Percentiles rank a stretch among this genome's conserved stretches.
Conservation (phyloP, 2,329 filamentous ascomycete genomes). For the Pseudocercospora ulei region DNA sequence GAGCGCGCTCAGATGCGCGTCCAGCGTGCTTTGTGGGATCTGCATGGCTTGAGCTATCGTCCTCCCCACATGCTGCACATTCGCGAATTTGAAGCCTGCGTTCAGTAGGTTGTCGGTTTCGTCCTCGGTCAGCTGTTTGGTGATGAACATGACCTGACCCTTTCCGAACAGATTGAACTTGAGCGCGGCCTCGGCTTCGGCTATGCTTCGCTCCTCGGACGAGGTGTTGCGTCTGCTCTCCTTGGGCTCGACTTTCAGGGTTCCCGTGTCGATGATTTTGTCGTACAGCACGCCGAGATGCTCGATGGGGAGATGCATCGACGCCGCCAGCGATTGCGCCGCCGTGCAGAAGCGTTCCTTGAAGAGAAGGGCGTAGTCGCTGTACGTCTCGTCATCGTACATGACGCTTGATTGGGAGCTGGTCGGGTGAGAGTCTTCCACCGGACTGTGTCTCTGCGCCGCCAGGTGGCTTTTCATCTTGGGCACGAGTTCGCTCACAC, state of each 20-base stretch:
- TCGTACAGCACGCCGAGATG: conserved; percentile 34
- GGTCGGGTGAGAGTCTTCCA: conserved; percentile 27
- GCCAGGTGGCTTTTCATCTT: conserved; percentile 65
- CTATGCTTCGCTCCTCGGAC: conserved; percentile 13
- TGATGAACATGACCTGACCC: conserved; percentile 72
- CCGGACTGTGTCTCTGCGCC: conserved; percentile 33
- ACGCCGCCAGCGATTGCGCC: conserved; percentile 61
- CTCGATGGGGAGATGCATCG: conserved; percentile 40
- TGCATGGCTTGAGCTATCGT: conserved; percentile 65
- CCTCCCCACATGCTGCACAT: conserved; percentile 56
- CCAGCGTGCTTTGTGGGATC: conserved; percentile 55
- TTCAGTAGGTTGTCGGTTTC: conserved; percentile 58
- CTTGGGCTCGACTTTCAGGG: conserved; percentile 23
- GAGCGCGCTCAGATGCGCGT: conserved; percentile 54
- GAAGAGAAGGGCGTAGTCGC: conserved; percentile 66
- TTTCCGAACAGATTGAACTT: conserved; percentile 47
- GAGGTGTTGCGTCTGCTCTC: conserved; percentile 13
- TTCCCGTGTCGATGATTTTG: conserved; percentile 34
- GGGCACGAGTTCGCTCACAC: conserved; percentile 57
- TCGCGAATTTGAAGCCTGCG: conserved; percentile 68
- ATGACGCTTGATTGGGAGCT: conserved; percentile 30
- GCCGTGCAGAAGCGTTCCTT: conserved; percentile 75
- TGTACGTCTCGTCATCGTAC: conserved; percentile 50
- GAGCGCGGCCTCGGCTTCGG: conserved; percentile 37
- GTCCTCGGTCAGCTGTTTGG: conserved; percentile 51